Conservation (phyloP, 2,329 filamentous ascomycete species). For the Xylaria arbuscula region DNA sequence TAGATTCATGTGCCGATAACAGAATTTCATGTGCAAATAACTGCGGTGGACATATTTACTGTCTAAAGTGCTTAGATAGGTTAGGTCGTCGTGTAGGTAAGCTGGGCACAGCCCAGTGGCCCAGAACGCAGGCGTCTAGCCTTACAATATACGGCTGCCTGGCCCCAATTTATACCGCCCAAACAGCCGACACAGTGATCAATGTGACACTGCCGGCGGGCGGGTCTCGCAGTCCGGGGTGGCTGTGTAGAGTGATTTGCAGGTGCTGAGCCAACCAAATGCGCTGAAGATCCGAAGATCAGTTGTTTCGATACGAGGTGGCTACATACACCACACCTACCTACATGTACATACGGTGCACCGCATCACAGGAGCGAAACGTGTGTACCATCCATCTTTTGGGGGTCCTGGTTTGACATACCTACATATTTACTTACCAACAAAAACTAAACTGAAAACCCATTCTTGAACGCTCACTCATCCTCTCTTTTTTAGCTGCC, state of each 20-base stretch:
- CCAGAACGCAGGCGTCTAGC: not conserved
- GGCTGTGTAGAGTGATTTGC: constrained; percentile 33
- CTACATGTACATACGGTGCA: too few species aligned
- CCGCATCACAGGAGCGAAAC: too few species aligned
- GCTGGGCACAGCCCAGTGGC: not conserved
- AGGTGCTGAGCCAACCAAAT: constrained; percentile 28
- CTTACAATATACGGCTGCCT: not conserved
- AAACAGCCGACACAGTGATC: not conserved
- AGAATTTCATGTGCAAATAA: too few species aligned
- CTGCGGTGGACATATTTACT: not conserved
- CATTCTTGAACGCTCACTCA: not conserved
- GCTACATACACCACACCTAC: constrained; percentile 1
- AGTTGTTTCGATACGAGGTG: constrained; percentile 32
- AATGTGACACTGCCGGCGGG: constrained; percentile 19
- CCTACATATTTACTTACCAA: not conserved
- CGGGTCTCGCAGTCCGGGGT: constrained; percentile 14
- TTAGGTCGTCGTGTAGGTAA: not conserved
- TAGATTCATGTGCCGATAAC: too few species aligned
- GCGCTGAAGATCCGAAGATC: constrained; percentile 1
- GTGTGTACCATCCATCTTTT: not conserved
- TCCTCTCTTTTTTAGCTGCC: not conserved
- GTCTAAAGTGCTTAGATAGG: not conserved
- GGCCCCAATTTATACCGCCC: not conserved
- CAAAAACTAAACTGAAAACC: constrained; percentile 10
- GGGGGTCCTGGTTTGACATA: not conserved